Percentiles rank a stretch among this genome's conserved stretches.
Evolutionary conservation across 2,329 filamentous ascomycete genomes (phyloP).

Genomic region (Epicoccum nigrum): DNA sequence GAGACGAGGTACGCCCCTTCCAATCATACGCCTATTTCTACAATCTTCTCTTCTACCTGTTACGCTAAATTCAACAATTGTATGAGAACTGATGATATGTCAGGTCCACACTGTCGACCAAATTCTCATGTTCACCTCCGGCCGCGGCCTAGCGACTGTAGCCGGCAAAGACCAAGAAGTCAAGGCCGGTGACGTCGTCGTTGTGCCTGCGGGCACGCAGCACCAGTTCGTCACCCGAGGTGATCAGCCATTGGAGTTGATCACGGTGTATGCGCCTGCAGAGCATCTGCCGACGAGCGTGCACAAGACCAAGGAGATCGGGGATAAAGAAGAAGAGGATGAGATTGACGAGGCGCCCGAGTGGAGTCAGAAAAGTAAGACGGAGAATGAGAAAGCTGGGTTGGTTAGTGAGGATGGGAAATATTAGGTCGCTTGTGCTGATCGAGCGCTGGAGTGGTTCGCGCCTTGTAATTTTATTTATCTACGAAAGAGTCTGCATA

Average conservation of each 20-base stretch:
- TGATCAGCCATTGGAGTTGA: constrained; percentile 63
- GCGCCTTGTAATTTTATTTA: no score
- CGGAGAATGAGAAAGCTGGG: constrained; percentile 63
- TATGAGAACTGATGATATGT: not conserved
- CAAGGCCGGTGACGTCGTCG: constrained; percentile 62
- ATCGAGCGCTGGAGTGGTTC: no score
- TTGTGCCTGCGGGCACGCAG: constrained; percentile 69
- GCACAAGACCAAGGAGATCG: constrained; percentile 68
- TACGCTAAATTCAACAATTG: not conserved
- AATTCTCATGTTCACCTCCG: constrained; percentile 68
- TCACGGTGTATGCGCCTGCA: constrained; percentile 68
- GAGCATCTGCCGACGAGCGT: constrained; percentile 66
- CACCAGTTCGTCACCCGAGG: constrained; percentile 70
- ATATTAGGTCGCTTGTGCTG: no score
- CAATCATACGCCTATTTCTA: not conserved
- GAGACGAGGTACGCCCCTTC: constrained; percentile 61
- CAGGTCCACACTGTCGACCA: constrained; percentile 66
- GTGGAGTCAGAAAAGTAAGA: constrained; percentile 64
- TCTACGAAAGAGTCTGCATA: no score
- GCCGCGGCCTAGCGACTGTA: constrained; percentile 63
- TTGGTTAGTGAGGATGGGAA: constrained; percentile 56
- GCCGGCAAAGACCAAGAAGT: constrained; percentile 64
- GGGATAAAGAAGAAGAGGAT: constrained; percentile 66
- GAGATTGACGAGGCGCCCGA: constrained; percentile 66
- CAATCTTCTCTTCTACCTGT: no score